These are phyloP conservation scores for Xylaria telfairii DNA, from an alignment of 495 filamentous ascomycete species.

Conservation along the genomic window DNA sequence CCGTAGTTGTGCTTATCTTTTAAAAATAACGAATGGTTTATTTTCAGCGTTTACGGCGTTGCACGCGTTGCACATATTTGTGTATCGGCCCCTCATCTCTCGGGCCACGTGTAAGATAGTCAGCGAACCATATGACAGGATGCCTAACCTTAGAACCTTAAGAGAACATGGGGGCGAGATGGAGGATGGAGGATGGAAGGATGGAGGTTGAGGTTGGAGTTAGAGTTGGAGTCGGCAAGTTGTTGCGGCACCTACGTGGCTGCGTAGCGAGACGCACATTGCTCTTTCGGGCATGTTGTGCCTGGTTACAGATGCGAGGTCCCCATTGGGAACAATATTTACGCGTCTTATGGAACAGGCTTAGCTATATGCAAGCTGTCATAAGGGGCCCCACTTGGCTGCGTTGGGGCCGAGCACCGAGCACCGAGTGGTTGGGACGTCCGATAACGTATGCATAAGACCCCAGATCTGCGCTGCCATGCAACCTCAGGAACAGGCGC, in stretches of 20 bases:
- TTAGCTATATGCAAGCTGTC: constrained; percentile 18
- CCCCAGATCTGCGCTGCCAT: constrained; percentile 26
- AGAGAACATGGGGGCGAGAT: neutral
- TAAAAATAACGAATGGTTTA: neutral
- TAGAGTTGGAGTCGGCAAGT: too few relatives aligned
- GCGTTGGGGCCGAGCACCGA: constrained; percentile 12
- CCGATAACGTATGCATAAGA: constrained; percentile 25
- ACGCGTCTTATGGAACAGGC: neutral
- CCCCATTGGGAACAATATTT: constrained; percentile 6
- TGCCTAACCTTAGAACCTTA: constrained; percentile 20
- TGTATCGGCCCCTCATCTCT: neutral
- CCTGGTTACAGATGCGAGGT: neutral
- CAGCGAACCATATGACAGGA: constrained; percentile 12
- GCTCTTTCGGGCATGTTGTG: neutral
- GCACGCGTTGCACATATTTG: too few relatives aligned
- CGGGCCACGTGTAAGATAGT: constrained; percentile 12
- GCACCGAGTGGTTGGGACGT: constrained; percentile 22
- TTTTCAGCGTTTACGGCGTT: too few relatives aligned
- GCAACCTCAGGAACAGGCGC: constrained; percentile 17
- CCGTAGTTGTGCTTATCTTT: constrained; percentile 12
- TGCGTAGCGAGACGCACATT: neutral
- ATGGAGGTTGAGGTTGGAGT: too few relatives aligned
- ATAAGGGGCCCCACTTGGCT: constrained; percentile 5
- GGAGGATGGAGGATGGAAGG: too few relatives aligned
- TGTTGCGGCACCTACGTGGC: constrained; percentile 1